A percentile compares a stretch with the other conserved stretches of the same genome.
phyloP scores from a whole-genome alignment of 2,329 filamentous ascomycete species.

The Aspergillus felis region DNA sequence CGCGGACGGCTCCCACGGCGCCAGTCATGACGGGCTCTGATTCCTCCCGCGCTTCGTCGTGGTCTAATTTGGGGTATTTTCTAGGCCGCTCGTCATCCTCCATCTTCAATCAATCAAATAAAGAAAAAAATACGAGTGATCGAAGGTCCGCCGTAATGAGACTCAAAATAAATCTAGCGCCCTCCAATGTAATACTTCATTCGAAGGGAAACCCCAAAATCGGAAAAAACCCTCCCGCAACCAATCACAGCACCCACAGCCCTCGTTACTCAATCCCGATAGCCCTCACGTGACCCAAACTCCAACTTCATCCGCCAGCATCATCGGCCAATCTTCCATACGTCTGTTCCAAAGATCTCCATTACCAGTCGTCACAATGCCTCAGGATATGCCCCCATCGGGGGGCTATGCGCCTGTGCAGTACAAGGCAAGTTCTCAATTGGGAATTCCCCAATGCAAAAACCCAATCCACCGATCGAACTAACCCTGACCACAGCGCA shows the following conservation, averaged over 20 bases:
- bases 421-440: constrained; percentile 70
- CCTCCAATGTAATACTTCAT: neutral
- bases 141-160: neutral
- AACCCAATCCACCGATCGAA: constrained; percentile 2
- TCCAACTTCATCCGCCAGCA: constrained; percentile 27
- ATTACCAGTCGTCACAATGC: constrained; percentile 57
- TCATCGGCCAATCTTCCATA: constrained; percentile 10
- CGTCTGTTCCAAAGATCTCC: neutral
- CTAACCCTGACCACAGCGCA: constrained; percentile 58
- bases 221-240: constrained; percentile 6
- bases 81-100: constrained; percentile 52
- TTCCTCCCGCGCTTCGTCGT: constrained; percentile 25
- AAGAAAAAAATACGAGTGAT: neutral
- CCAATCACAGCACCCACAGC: constrained; percentile 28
- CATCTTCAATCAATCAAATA: constrained; percentile 35
- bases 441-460: neutral
- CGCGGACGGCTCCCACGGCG: constrained; percentile 13
- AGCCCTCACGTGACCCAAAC: constrained; percentile 23
- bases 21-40: constrained; percentile 29
- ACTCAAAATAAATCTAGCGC: neutral
- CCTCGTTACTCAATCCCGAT: constrained; percentile 26
- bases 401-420: constrained; percentile 96
- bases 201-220: constrained; percentile 12
- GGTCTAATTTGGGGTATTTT: constrained; percentile 53
- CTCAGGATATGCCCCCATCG: constrained; percentile 92